A percentile compares a stretch with the other conserved stretches of the same genome.
phyloP scores from a whole-genome alignment of 345 rosid species.

The Lepidium aucheri region DNA sequence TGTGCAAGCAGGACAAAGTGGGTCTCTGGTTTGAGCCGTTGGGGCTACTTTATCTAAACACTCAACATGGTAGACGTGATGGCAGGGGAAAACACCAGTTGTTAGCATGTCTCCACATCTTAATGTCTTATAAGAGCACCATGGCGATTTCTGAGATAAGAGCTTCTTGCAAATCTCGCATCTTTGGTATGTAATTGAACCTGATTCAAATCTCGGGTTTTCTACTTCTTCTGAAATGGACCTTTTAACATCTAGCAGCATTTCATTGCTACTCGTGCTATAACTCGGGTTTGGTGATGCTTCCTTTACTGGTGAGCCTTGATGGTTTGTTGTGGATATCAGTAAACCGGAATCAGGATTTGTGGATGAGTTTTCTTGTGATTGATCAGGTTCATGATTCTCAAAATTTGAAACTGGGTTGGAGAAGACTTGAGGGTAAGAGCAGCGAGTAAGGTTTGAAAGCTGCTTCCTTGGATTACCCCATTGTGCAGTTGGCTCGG shows the following conservation, averaged over 20 bases:
- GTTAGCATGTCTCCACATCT: slow-evolving; percentile 71
- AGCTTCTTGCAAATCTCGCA: slow-evolving; percentile 72
- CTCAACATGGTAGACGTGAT: slow-evolving; percentile 84
- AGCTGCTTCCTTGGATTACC: slow-evolving; percentile 48
- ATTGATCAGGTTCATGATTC: slow-evolving; percentile 35
- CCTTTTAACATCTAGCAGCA: slow-evolving; percentile 62
- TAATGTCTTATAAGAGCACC: slow-evolving; percentile 70
- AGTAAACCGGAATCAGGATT: slow-evolving; percentile 26
- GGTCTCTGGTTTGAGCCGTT: slow-evolving; percentile 57
- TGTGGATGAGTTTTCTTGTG: slow-evolving; percentile 2
- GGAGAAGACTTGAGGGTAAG: slow-evolving; percentile 59
- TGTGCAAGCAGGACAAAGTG: slow-evolving; percentile 63
- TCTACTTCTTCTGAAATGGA: slow-evolving; percentile 44
- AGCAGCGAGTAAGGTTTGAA: slow-evolving; percentile 31
- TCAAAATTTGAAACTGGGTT: slow-evolving; percentile 76
- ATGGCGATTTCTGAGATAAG: slow-evolving; percentile 69
- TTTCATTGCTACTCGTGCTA: slow-evolving; percentile 67
- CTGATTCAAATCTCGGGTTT: slow-evolving; percentile 32
- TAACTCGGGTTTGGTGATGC: slow-evolving; percentile 48
- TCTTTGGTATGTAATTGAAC: slow-evolving; percentile 33
- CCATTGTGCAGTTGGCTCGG: slow-evolving; percentile 40
- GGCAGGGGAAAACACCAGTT: slow-evolving; percentile 73
- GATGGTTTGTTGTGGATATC: slow-evolving; percentile 41
- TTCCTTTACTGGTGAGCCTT: slow-evolving; percentile 32
- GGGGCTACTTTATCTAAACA: slow-evolving; percentile 82